These are phyloP conservation scores for Setaria viridis DNA, from an alignment of 202 grass and related monocot genomes.

Conservation along the genomic window DNA sequence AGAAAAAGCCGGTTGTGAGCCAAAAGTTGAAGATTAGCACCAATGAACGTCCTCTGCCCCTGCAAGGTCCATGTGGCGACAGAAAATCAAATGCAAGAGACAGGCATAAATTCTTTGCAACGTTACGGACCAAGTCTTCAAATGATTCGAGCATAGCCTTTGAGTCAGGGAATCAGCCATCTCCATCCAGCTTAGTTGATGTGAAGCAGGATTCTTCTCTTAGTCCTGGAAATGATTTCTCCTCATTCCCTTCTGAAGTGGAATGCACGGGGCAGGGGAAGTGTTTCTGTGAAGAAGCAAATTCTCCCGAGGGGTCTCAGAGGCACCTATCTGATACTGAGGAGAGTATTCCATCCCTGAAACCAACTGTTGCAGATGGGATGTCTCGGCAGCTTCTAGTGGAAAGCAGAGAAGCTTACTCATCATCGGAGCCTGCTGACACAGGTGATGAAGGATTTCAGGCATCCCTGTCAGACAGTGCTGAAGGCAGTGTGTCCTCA, in stretches of 20 bases:
- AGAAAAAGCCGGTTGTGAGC: slow-evolving; percentile 45
- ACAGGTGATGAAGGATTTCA: slow-evolving; percentile 54
- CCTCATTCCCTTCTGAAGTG: slow-evolving; percentile 27
- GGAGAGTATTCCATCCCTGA: slow-evolving; percentile 43
- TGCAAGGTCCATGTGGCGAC: slow-evolving; percentile 51
- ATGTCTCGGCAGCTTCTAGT: slow-evolving; percentile 41
- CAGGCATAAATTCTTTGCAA: slow-evolving; percentile 59
- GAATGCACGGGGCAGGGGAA: slow-evolving; percentile 50
- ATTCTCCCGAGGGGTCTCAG: slow-evolving; percentile 56
- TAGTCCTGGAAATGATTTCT: slow-evolving; percentile 32
- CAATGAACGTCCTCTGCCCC: slow-evolving; percentile 43
- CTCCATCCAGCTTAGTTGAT: slow-evolving; percentile 34
- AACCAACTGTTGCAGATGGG: slow-evolving; percentile 12
- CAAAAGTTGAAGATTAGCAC: slow-evolving; percentile 50
- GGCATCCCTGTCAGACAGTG: slow-evolving; percentile 38
- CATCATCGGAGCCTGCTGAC: slow-evolving; percentile 47
- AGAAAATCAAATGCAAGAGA: slow-evolving; percentile 57
- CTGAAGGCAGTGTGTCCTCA: slow-evolving; percentile 49
- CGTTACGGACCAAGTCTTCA: slow-evolving; percentile 58
- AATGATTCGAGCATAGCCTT: slow-evolving; percentile 46
- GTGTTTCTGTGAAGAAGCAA: slow-evolving; percentile 54
- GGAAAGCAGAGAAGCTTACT: slow-evolving; percentile 36
- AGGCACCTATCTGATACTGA: slow-evolving; percentile 57
- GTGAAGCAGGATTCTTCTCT: slow-evolving; percentile 47
- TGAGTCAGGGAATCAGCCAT: slow-evolving; percentile 50